These are phyloP conservation scores for Phytophthora nicotianae DNA, from an alignment of 352 stramenopile genomes.

Conservation along the genomic window DNA sequence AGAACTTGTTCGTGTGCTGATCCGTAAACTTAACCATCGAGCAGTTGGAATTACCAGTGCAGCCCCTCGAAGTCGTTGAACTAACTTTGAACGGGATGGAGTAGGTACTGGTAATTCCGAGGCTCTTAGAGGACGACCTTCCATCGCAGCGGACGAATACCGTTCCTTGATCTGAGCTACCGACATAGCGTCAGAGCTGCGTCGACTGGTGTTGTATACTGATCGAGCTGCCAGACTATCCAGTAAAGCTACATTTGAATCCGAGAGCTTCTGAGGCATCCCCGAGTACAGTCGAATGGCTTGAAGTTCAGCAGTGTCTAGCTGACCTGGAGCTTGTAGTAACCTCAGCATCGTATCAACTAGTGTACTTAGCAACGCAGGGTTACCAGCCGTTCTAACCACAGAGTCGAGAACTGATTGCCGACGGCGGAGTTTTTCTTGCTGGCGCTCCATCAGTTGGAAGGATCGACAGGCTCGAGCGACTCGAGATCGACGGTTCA, in stretches of 20 bases:
- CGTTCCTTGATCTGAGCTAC: constrained; percentile 25
- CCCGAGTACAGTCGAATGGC: constrained; percentile 36
- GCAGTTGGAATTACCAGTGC: constrained; percentile 13
- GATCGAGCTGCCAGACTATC: constrained; percentile 19
- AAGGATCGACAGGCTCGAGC: constrained; percentile 27
- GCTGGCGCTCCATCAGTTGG: constrained; percentile 29
- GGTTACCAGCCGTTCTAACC: constrained; percentile 7
- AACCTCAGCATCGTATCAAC: constrained; percentile 22
- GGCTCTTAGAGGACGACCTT: constrained; percentile 3
- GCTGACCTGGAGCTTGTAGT: constrained; percentile 29
- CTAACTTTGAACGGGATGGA: constrained; percentile 10
- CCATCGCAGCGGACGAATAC: constrained; percentile 26
- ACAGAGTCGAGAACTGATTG: constrained; percentile 25
- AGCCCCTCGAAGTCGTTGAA: constrained; percentile 14
- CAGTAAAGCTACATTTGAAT: constrained; percentile 17
- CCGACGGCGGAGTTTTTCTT: constrained; percentile 10
- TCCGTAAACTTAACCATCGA: constrained; percentile 13
- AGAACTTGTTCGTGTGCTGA: constrained; percentile 1
- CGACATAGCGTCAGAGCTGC: not conserved
- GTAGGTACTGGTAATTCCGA: constrained; percentile 13
- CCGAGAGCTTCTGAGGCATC: constrained; percentile 23
- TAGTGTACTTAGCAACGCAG: constrained; percentile 25
- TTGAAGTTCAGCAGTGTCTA: constrained; percentile 21
- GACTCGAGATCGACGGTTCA: constrained; percentile 26
- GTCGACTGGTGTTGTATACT: constrained; percentile 35